Conservation (phyloP, 78 protist species). For the Anaeramoeba flamelloides region DNA sequence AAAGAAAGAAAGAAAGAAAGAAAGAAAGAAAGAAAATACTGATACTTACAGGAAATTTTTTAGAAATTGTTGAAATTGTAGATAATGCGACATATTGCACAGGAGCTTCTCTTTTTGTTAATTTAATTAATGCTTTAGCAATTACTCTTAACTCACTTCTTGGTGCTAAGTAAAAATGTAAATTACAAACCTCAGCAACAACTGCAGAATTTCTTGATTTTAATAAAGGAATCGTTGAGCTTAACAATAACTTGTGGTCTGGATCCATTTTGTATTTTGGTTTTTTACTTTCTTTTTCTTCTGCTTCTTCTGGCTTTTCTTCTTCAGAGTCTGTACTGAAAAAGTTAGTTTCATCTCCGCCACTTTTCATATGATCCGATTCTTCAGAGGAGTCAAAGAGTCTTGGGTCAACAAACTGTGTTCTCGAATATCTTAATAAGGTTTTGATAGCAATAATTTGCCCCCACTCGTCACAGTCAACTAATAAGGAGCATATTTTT, state of each 20-base stretch:
- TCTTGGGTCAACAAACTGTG: not conserved
- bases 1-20: no score
- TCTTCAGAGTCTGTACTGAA: not conserved
- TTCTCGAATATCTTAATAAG: not conserved
- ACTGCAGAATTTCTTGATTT: not conserved
- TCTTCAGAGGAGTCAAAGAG: not conserved
- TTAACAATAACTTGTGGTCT: not conserved
- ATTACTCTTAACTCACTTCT: not conserved
- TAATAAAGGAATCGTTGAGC: not conserved
- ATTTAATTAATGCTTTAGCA: not conserved
- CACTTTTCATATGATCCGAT: not conserved
- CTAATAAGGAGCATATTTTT: not conserved
- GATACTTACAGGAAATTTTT: not conserved
- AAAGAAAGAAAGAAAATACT: no score
- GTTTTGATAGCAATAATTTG: not conserved
- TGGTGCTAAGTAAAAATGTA: not conserved
- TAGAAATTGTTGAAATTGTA: not conserved
- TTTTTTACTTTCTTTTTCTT: not conserved
- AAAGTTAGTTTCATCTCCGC: not conserved
- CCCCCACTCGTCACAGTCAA: not conserved
- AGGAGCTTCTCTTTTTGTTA: not conserved
- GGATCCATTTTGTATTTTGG: not conserved
- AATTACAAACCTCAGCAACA: not conserved
- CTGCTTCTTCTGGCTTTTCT: not conserved
- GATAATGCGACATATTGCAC: not conserved